A percentile compares a stretch with the other conserved stretches of the same genome.
Conservation (phyloP, 2,329 filamentous ascomycete genomes). For the Meredithiella fracta region DNA sequence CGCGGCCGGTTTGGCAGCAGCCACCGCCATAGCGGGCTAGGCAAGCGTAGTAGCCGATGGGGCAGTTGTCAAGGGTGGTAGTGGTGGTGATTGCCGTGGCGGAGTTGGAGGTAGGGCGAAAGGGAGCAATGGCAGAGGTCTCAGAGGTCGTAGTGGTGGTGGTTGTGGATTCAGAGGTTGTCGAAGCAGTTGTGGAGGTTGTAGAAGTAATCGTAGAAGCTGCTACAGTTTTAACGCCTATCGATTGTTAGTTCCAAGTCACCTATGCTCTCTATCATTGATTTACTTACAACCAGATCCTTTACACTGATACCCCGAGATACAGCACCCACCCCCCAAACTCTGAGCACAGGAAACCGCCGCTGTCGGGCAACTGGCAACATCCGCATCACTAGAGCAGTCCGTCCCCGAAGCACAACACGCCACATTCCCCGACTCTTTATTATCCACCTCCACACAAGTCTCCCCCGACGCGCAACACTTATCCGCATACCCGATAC, state of each 20-base stretch:
- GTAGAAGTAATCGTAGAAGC: conserved; percentile 12
- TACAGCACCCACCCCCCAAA: conserved; percentile 59
- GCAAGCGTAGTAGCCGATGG: conserved; percentile 84
- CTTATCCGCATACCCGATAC: conserved; percentile 49
- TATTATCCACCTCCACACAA: conserved; percentile 48
- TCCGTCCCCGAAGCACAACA: conserved; percentile 53
- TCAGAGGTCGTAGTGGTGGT: conserved; percentile 26
- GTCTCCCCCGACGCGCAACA: conserved; percentile 53
- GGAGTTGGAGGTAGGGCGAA: conserved; percentile 19
- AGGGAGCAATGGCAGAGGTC: conserved; percentile 19
- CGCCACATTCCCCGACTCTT: conserved; percentile 49
- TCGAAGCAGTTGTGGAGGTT: conserved; percentile 16
- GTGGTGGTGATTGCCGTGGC: conserved; percentile 23
- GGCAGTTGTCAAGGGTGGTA: conserved; percentile 38
- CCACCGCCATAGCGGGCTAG: conserved; percentile 65
- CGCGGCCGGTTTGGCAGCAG: conserved; percentile 74
- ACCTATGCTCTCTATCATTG: not conserved
- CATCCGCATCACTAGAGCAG: conserved; percentile 43
- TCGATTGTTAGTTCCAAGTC: not conserved
- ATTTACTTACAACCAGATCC: conserved; percentile 49
- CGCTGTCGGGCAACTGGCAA: conserved; percentile 43
- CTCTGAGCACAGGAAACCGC: conserved; percentile 48
- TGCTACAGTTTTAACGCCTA: conserved; percentile 14
- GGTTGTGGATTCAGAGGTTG: conserved; percentile 24
- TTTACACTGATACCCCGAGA: conserved; percentile 52